A percentile compares a stretch with the other conserved stretches of the same genome.
phyloP scores from a whole-genome alignment of 805 yeast species.

The Clavispora carvajalis region DNA sequence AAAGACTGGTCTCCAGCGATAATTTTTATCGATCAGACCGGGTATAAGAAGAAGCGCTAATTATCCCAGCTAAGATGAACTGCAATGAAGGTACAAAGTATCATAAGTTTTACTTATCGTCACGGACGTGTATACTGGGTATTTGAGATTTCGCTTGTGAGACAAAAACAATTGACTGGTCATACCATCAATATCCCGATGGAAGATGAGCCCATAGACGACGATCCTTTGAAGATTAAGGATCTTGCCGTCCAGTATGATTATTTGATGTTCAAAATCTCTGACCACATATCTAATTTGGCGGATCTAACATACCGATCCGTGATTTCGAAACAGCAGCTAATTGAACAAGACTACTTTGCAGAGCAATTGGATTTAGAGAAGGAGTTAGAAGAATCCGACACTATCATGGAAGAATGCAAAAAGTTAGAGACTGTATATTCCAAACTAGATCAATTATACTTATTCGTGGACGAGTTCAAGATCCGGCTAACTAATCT shows the following conservation, averaged over 20 bases:
- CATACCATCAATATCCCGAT: too few species aligned
- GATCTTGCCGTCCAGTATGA: constrained; percentile 59
- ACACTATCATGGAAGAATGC: constrained; percentile 39
- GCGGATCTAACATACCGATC: constrained; percentile 35
- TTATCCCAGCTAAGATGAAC: too few species aligned
- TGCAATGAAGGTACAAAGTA: too few species aligned
- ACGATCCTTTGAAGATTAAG: constrained; percentile 61
- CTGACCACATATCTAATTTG: constrained; percentile 47
- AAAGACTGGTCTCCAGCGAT: too few species aligned
- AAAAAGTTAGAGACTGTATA: constrained; percentile 48
- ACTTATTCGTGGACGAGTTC: constrained; percentile 24
- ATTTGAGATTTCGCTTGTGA: too few species aligned
- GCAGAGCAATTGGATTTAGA: constrained; percentile 27
- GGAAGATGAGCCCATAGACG: constrained; percentile 9
- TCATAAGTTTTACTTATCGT: too few species aligned
- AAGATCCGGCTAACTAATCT: constrained; percentile 13
- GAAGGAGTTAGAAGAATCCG: constrained; percentile 35
- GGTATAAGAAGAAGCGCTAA: too few species aligned
- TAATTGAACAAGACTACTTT: constrained; percentile 17
- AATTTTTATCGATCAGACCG: too few species aligned
- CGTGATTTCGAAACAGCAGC: constrained; percentile 27
- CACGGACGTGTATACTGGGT: too few species aligned
- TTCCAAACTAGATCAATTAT: constrained; percentile 48
- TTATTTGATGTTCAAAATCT: constrained; percentile 57
- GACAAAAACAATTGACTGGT: too few species aligned